Percentiles rank a stretch among this genome's conserved stretches.
These are phyloP conservation scores for Rehmannia glutinosa DNA, from an alignment of 257 asterid species.

Conservation along the genomic window DNA sequence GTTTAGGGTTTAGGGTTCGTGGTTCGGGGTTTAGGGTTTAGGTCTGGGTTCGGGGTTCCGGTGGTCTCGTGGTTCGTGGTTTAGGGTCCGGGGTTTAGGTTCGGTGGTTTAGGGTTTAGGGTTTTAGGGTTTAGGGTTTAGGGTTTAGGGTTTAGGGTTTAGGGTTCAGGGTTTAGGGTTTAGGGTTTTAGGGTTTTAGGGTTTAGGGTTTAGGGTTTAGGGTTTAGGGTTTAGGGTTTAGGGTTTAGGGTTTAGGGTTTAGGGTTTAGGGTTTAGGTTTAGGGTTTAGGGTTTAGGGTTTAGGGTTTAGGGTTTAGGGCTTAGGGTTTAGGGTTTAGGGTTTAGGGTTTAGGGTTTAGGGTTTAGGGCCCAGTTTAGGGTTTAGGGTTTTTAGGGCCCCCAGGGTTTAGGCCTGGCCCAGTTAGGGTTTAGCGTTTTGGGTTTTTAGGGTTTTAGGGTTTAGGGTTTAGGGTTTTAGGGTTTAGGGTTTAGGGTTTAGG, in stretches of 20 bases:
- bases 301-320: constrained; percentile 8
- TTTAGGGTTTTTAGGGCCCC: neutral
- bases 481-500: constrained; percentile 14
- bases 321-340: constrained; percentile 10
- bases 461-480: neutral
- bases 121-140: constrained; percentile 12
- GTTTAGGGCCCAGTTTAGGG: neutral
- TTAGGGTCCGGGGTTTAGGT: constrained; percentile 8
- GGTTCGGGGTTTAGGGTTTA: constrained; percentile 22
- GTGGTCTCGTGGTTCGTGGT: no score
- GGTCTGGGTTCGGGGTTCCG: constrained; percentile 5
- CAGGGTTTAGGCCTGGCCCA: neutral
- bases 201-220: constrained; percentile 9
- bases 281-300: constrained; percentile 14
- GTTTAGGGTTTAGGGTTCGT: constrained; percentile 18
- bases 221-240: neutral
- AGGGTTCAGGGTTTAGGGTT: constrained; percentile 14
- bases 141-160: constrained; percentile 15
- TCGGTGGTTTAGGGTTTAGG: neutral
- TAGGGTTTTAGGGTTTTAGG: neutral
- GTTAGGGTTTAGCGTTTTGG: constrained; percentile 1
- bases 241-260: constrained; percentile 2
- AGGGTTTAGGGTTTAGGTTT: neutral
- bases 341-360: constrained; percentile 3
- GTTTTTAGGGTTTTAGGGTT: constrained; percentile 1